Percentiles rank a stretch among this genome's conserved stretches.
These are phyloP conservation scores for Cercospora sp. DNA, from an alignment of 2,329 filamentous ascomycete species.

Conservation along the genomic window DNA sequence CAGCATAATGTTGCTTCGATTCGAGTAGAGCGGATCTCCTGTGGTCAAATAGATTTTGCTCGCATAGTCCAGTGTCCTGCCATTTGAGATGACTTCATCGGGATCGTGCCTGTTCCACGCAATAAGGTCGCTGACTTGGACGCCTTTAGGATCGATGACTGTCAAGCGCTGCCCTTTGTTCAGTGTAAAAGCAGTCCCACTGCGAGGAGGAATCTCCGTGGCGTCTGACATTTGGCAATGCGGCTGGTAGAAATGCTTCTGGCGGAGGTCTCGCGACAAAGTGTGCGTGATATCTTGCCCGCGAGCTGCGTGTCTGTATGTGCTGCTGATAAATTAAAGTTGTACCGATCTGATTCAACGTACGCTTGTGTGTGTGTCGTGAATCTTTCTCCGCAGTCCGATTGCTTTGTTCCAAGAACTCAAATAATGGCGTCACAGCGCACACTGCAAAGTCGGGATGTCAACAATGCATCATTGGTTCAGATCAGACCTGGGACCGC, in stretches of 20 bases:
- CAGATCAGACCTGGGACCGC: neutral
- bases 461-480: neutral
- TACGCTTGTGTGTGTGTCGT: neutral
- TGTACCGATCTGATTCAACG: neutral
- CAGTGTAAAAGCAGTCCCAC: slow-evolving; percentile 25
- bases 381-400: neutral
- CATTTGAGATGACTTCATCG: slow-evolving; percentile 27
- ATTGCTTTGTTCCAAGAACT: neutral
- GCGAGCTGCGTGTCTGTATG: neutral
- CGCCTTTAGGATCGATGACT: slow-evolving; percentile 29
- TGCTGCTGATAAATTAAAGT: neutral
- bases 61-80: slow-evolving; percentile 30
- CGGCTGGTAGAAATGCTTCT: neutral
- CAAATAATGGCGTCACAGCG: neutral
- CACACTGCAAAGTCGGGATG: neutral
- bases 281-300: neutral
- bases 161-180: slow-evolving; percentile 28
- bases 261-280: neutral
- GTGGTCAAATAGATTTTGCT: slow-evolving; percentile 28
- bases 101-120: slow-evolving; percentile 27
- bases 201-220: slow-evolving; percentile 22
- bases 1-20: slow-evolving; percentile 27
- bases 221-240: neutral
- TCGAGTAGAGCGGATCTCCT: slow-evolving; percentile 27
- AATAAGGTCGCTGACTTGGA: slow-evolving; percentile 28